Conservation (phyloP, 176 grass and related monocot genomes). For the Tillandsia leiboldiana region DNA sequence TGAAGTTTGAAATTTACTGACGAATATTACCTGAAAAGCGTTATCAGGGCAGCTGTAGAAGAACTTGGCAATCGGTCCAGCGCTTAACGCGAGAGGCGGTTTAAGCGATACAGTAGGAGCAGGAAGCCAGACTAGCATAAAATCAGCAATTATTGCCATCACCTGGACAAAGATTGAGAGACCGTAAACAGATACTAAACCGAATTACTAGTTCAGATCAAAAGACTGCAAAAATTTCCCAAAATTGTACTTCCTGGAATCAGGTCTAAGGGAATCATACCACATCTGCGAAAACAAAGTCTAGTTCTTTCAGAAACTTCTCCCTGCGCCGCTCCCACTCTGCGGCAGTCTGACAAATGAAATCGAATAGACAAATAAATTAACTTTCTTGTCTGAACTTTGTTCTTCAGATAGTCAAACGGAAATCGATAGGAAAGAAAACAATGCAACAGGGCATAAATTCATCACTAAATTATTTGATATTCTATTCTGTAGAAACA, state of each 20-base stretch:
- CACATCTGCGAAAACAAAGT: conserved; percentile 91
- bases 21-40: conserved; percentile 72
- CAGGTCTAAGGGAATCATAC: conserved; percentile 29
- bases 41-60: conserved; percentile 95
- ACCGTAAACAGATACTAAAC: too few relatives aligned
- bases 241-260: neutral
- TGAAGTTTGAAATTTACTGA: neutral
- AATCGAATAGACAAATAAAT: conserved; percentile 4
- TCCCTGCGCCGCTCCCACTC: conserved; percentile 84
- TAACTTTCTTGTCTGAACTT: neutral
- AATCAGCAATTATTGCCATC: conserved; percentile 99
- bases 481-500: too few relatives aligned
- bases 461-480: neutral
- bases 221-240: neutral
- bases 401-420: conserved; percentile 2
- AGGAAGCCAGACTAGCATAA: conserved; percentile 99
- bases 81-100: conserved; percentile 50
- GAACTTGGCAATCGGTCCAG: conserved; percentile 68
- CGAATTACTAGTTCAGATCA: neutral
- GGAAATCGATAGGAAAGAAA: neutral
- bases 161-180: conserved; percentile 32
- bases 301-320: conserved; percentile 89
- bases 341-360: conserved; percentile 56
- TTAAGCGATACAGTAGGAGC: conserved; percentile 87
- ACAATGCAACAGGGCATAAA: neutral